These are phyloP conservation scores for Tardiomyces blankii DNA, from an alignment of 1,139 yeast species.

Conservation along the genomic window DNA sequence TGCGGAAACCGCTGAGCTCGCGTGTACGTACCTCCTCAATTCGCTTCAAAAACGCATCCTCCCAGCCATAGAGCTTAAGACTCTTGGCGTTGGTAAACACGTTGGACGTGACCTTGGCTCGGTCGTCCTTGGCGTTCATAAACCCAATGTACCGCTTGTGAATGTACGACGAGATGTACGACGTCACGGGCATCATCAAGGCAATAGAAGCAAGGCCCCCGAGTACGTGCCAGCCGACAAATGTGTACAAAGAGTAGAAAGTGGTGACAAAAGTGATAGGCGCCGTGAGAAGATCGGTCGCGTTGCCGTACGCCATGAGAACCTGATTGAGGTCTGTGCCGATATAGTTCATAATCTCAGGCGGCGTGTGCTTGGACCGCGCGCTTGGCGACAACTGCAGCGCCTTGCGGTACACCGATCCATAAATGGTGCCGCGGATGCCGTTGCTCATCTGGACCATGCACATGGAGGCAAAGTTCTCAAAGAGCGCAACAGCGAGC, in stretches of 20 bases:
- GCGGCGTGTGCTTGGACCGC: slow-evolving; percentile 47
- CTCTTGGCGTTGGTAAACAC: slow-evolving; percentile 55
- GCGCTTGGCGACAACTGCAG: slow-evolving; percentile 71
- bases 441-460: background rate
- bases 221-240: slow-evolving; percentile 62
- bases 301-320: slow-evolving; percentile 52
- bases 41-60: slow-evolving; percentile 45
- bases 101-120: slow-evolving; percentile 52
- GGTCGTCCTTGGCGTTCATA: slow-evolving; percentile 52
- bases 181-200: slow-evolving; percentile 28
- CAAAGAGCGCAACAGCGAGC: background rate
- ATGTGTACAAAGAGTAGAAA: slow-evolving; percentile 50
- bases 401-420: slow-evolving; percentile 55
- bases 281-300: slow-evolving; percentile 50
- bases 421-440: background rate
- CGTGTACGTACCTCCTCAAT: slow-evolving; percentile 28
- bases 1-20: slow-evolving; percentile 25
- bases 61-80: slow-evolving; percentile 69
- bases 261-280: slow-evolving; percentile 54
- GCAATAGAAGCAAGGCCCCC: slow-evolving; percentile 44
- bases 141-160: slow-evolving; percentile 44
- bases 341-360: slow-evolving; percentile 83
- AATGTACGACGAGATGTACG: slow-evolving; percentile 37
- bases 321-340: slow-evolving; percentile 80
- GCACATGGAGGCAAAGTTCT: background rate